phyloP scores from a whole-genome alignment of 805 yeast genomes.

The Kuraishia molischiana region DNA sequence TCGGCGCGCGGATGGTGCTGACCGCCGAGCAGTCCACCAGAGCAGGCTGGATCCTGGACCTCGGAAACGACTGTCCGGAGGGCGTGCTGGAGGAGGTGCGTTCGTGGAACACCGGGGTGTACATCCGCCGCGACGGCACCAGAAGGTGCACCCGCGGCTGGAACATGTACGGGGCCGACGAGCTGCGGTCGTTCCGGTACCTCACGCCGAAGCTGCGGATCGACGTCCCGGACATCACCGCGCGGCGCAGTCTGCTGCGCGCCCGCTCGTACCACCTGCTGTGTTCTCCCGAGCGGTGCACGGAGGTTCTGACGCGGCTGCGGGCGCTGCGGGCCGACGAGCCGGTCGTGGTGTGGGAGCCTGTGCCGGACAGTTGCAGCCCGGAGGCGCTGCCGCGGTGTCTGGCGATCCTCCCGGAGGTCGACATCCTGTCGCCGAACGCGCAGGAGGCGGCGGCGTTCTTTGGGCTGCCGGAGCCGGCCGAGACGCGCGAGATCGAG shows the following conservation, averaged over 20 bases:
- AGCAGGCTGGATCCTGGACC: slow-evolving; percentile 68
- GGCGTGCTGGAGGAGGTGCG: slow-evolving; percentile 32
- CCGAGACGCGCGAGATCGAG: slow-evolving; percentile 27
- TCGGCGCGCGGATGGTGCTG: slow-evolving; percentile 59
- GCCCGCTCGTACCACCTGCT: slow-evolving; percentile 57
- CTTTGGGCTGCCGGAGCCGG: slow-evolving; percentile 39
- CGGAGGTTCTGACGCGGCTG: slow-evolving; percentile 31
- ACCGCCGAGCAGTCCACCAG: slow-evolving; percentile 21
- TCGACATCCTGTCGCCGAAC: slow-evolving; percentile 73
- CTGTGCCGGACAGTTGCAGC: slow-evolving; percentile 68
- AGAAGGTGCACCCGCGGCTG: slow-evolving; percentile 75
- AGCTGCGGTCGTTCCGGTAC: slow-evolving; percentile 52
- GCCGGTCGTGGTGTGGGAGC: slow-evolving; percentile 70
- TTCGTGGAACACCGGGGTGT: slow-evolving; percentile 53
- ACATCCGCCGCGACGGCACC: slow-evolving; percentile 37
- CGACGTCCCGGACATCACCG: slow-evolving; percentile 41
- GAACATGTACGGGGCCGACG: slow-evolving; percentile 60
- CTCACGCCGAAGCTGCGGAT: slow-evolving; percentile 52
- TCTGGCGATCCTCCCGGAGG: slow-evolving; percentile 25
- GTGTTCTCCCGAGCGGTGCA: slow-evolving; percentile 59
- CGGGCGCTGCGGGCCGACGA: slow-evolving; percentile 7
- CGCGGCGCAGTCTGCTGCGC: slow-evolving; percentile 23
- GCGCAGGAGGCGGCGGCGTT: slow-evolving; percentile 72
- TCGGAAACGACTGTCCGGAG: slow-evolving; percentile 69
- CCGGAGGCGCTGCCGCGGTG: slow-evolving; percentile 36